Base-by-base conservation (phyloP, 164 flowering plant genomes). In the Vitis rupestris region DNA sequence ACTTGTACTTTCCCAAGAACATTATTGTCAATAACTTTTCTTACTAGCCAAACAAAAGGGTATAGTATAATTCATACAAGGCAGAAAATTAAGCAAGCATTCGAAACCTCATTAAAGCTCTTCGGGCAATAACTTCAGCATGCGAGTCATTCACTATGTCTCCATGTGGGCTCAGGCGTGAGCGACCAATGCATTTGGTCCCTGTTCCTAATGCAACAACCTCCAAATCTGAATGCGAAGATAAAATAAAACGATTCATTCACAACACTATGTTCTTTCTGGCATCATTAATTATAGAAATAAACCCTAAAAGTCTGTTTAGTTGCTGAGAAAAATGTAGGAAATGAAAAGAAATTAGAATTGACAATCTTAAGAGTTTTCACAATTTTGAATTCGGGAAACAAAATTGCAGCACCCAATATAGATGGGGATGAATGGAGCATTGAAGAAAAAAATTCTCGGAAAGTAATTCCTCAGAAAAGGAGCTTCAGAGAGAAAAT, bases 61-160 rank as follows among this genome's bases (percentile, higher is more conserved):
- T 29, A 61, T 3, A 52, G 30, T 30, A 1, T 16, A 55, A 8
- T 57, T 64, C 3, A 61, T 47, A 8, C 11, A 50, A 59, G 65
- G 14, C 47, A 16, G 27, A 16, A n/a, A 59, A 67, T 27, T 27
- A 57, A 65, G 23, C 15, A 11, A 14, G 9, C 27, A 56, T 10
- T 53, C 52, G 61, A 69, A 44, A 95, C 99, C 98, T 95, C 37
- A 92, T 37, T n/a, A 95, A 79, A 66, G 96, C 82, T 83, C 99
- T 79, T 64, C 99, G 74, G 0, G 97, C 97, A 30, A 91, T 78
- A 59, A 87, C 78, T 72, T 95, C 99, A 51, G 99, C 99, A 71
- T 95, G 99, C 3, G 98, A 91, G 58, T 93, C 99, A 69, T 91
- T 91, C 4, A 95, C 90, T n/a, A 90, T 79, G 63, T 95, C 98